Conservation (phyloP, 495 filamentous ascomycete species). For the Oidiodendron maius region DNA sequence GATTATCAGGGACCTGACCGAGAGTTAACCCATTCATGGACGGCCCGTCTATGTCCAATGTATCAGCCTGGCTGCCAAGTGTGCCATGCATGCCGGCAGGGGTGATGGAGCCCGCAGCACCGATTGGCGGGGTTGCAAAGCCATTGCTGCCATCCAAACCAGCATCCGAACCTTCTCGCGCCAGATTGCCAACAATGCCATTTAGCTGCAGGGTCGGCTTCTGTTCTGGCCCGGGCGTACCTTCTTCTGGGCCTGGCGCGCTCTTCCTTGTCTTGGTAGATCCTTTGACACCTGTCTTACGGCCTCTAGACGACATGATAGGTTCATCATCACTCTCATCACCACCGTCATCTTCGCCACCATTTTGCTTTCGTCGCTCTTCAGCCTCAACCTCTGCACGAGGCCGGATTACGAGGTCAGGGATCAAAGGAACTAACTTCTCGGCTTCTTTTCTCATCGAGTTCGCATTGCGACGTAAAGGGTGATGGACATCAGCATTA, state of each 20-base stretch:
- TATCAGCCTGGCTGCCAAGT: constrained; percentile 65
- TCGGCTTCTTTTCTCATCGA: constrained; percentile 96
- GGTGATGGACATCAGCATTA: constrained; percentile 84
- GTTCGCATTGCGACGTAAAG: constrained; percentile 85
- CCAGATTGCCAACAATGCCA: constrained; percentile 39
- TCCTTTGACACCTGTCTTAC: constrained; percentile 76
- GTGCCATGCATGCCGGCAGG: constrained; percentile 68
- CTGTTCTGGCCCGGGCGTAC: constrained; percentile 62
- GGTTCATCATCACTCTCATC: constrained; percentile 97
- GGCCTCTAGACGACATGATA: constrained; percentile 93
- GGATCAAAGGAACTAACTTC: constrained; percentile 90
- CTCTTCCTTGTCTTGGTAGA: constrained; percentile 75
- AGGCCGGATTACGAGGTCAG: constrained; percentile 82
- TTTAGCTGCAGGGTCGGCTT: constrained; percentile 52
- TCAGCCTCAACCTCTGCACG: constrained; percentile 95
- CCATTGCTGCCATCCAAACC: constrained; percentile 67
- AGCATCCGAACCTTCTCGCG: constrained; percentile 44
- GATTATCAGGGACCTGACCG: constrained; percentile 46
- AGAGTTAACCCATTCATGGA: constrained; percentile 56
- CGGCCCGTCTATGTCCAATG: constrained; percentile 74
- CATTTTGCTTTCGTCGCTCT: constrained; percentile 74
- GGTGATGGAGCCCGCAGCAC: constrained; percentile 53
- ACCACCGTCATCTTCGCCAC: constrained; percentile 72
- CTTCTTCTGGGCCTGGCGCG: constrained; percentile 70
- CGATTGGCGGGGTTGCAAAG: constrained; percentile 75